Conservation (phyloP, 2,329 filamentous ascomycete genomes). For the Cadophora sp. region DNA sequence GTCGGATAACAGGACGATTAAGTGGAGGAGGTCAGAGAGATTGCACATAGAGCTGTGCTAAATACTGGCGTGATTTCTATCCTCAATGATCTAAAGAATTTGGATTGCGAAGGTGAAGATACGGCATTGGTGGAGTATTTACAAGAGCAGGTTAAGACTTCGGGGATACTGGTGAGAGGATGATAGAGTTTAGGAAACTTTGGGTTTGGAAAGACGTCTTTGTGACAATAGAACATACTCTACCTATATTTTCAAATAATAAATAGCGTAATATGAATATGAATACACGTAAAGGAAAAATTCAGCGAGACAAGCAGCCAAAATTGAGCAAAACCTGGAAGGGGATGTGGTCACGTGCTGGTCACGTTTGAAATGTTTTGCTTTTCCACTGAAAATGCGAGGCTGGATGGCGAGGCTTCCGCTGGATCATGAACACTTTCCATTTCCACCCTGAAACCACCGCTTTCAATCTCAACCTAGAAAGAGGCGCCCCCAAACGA, state of each 20-base stretch:
- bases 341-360: no score
- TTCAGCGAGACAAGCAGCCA: no score
- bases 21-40: conserved; percentile 32
- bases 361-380: conserved; percentile 7
- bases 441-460: conserved; percentile 5
- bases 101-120: conserved; percentile 3
- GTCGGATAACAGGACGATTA: no score
- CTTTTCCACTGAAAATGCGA: conserved; percentile 2
- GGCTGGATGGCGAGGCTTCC: conserved; percentile 18
- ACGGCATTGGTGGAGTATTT: conserved; percentile 27
- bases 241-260: no score
- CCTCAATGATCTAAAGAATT: conserved; percentile 21
- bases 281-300: no score
- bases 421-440: not conserved
- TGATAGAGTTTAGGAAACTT: not conserved
- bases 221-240: not conserved
- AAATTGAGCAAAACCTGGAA: no score
- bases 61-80: conserved; percentile 27
- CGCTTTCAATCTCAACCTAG: not conserved
- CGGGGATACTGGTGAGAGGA: not conserved
- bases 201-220: not conserved
- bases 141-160: conserved; percentile 28
- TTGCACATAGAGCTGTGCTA: conserved; percentile 25
- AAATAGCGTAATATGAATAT: no score
- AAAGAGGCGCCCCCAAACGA: not conserved